A percentile compares a stretch with the other conserved stretches of the same genome.
Conservation (phyloP, 1,284 basidiomycete species). For the Cutaneotrichosporon sp. region DNA sequence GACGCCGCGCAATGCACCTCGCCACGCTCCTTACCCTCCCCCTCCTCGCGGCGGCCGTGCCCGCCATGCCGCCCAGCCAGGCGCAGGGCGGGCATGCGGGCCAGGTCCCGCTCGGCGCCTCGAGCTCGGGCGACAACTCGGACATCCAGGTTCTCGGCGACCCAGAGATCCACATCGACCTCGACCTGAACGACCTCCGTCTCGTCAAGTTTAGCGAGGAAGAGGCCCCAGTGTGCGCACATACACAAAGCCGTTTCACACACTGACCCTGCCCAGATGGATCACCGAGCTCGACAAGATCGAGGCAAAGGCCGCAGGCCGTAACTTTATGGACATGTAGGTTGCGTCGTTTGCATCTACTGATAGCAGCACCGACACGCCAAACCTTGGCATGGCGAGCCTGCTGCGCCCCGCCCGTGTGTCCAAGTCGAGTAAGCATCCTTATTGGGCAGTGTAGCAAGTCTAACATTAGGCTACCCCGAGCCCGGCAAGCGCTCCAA, state of each 20-base stretch:
- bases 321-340: conserved; percentile 78
- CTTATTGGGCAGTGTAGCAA: too few relatives aligned
- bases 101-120: background rate
- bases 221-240: conserved; percentile 50
- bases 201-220: conserved; percentile 68
- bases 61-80: conserved; percentile 16
- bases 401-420: conserved; percentile 37
- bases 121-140: background rate
- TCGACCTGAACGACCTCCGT: conserved; percentile 66
- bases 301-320: conserved; percentile 59
- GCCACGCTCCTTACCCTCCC: conserved; percentile 31
- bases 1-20: conserved; percentile 39
- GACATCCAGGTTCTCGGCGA: background rate
- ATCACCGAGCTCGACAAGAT: conserved; percentile 85
- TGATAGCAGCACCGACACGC: conserved; percentile 65
- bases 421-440: conserved; percentile 34
- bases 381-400: conserved; percentile 48
- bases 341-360: conserved; percentile 15
- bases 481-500: conserved; percentile 36
- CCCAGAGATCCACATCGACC: conserved; percentile 42
- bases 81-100: background rate
- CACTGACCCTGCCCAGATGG: conserved; percentile 51
- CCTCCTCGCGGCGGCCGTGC: conserved; percentile 32
- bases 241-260: too few relatives aligned
- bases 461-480: conserved; percentile 35